phyloP scores from a whole-genome alignment of 129 eudicot genomes.

The Lactuca saligna region DNA sequence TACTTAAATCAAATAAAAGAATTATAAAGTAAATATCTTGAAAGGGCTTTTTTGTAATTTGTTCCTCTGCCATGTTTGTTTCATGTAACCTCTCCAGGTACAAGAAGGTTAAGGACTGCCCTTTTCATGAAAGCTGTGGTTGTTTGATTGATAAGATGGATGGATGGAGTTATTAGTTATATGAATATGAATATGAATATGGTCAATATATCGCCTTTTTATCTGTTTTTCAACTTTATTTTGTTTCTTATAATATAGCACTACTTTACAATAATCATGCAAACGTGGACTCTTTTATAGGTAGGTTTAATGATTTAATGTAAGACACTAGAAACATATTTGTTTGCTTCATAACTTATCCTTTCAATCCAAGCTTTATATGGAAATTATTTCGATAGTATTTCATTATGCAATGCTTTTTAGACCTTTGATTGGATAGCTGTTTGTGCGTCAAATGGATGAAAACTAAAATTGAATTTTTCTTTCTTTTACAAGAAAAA shows the following conservation, averaged over 20 bases:
- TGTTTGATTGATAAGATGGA: not conserved
- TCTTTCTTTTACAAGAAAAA: too few relatives aligned
- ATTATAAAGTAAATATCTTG: too few relatives aligned
- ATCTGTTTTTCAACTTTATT: slow-evolving; percentile 5
- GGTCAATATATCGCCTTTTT: not conserved
- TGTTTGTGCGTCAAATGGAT: too few relatives aligned
- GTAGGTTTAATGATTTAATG: slow-evolving; percentile 8
- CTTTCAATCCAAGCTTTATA: not conserved
- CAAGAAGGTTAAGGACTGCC: slow-evolving; percentile 7
- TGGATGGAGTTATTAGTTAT: not conserved
- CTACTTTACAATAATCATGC: not conserved
- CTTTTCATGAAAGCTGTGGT: slow-evolving; percentile 9
- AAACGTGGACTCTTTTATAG: slow-evolving; percentile 23
- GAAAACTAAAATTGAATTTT: too few relatives aligned
- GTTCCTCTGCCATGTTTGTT: not conserved
- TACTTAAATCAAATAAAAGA: too few relatives aligned
- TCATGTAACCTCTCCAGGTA: not conserved
- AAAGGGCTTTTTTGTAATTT: not conserved
- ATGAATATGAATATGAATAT: not conserved
- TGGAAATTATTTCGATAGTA: slow-evolving; percentile 18
- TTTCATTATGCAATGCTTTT: not conserved
- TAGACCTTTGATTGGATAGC: too few relatives aligned
- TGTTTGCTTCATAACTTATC: not conserved
- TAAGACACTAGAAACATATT: slow-evolving; percentile 16
- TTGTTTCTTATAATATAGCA: not conserved